A percentile compares a stretch with the other conserved stretches of the same genome.
Evolutionary conservation across 1,284 basidiomycete species (phyloP).

Genomic region (Xerocomus nothofagi): DNA sequence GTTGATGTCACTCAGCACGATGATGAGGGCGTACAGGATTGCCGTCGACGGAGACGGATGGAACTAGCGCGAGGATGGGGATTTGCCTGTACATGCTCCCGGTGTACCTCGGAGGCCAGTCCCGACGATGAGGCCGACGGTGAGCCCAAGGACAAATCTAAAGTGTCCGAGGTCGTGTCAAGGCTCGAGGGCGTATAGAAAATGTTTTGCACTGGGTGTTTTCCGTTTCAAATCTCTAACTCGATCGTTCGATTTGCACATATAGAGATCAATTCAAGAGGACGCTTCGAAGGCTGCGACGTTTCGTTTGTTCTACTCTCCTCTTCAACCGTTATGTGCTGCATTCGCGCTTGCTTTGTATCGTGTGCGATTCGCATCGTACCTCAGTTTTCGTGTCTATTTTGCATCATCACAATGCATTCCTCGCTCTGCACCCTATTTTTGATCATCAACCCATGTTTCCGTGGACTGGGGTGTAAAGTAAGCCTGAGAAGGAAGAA

Average conservation of each 20-base stretch:
- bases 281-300: background rate
- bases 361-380: background rate
- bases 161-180: conserved; percentile 50
- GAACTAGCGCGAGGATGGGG: conserved; percentile 80
- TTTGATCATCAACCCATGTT: background rate
- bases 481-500: background rate
- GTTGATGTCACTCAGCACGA: conserved; percentile 61
- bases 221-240: background rate
- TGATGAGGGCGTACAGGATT: conserved; percentile 52
- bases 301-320: background rate
- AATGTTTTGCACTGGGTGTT: background rate
- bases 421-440: conserved; percentile 2
- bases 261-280: background rate
- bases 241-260: background rate
- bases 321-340: background rate
- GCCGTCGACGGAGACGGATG: conserved; percentile 60
- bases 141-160: conserved; percentile 55
- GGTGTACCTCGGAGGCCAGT: conserved; percentile 56
- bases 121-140: conserved; percentile 40
- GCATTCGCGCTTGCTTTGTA: conserved; percentile 1
- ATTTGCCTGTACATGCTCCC: conserved; percentile 69
- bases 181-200: conserved; percentile 38
- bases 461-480: background rate
- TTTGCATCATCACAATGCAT: conserved; percentile 1
- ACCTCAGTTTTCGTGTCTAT: conserved; percentile 1